Evolutionary conservation across 1,284 basidiomycete species (phyloP).

Genomic region (Leccinum pallidistipes): DNA sequence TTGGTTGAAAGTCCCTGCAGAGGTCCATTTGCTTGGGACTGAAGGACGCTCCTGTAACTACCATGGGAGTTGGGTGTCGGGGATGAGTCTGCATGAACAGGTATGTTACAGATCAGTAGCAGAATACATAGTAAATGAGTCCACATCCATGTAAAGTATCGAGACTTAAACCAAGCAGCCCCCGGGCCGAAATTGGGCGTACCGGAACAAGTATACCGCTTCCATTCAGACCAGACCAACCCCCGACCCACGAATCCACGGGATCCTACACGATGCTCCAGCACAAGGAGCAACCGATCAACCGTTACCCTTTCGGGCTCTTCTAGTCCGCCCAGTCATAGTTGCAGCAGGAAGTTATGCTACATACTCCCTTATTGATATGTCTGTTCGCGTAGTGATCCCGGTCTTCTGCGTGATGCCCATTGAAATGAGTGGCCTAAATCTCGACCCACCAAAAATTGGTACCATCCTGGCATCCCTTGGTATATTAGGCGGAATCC

Average conservation of each 20-base stretch:
- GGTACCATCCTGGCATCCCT: constrained; percentile 40
- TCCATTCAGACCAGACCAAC: neutral
- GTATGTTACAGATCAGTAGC: no score
- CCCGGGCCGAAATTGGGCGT: no score
- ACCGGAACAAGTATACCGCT: no score
- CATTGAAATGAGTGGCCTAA: constrained; percentile 43
- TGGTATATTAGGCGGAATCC: constrained; percentile 41
- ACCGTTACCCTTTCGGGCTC: constrained; percentile 36
- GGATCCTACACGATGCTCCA: neutral
- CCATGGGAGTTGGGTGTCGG: no score
- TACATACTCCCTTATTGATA: constrained; percentile 41
- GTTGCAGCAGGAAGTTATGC: constrained; percentile 45
- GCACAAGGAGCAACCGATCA: constrained; percentile 10
- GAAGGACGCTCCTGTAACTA: no score
- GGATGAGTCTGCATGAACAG: no score
- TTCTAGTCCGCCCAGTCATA: constrained; percentile 40
- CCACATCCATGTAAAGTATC: neutral
- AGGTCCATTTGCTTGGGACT: no score
- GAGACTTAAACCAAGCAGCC: no score
- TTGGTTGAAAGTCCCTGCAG: no score
- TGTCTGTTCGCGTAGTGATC: constrained; percentile 40
- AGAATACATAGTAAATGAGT: no score
- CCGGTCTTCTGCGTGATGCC: constrained; percentile 48
- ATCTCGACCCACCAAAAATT: constrained; percentile 40
- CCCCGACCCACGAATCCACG: no score